phyloP scores from a whole-genome alignment of 2,329 filamentous ascomycete genomes.

The Erysiphe pulchra region DNA sequence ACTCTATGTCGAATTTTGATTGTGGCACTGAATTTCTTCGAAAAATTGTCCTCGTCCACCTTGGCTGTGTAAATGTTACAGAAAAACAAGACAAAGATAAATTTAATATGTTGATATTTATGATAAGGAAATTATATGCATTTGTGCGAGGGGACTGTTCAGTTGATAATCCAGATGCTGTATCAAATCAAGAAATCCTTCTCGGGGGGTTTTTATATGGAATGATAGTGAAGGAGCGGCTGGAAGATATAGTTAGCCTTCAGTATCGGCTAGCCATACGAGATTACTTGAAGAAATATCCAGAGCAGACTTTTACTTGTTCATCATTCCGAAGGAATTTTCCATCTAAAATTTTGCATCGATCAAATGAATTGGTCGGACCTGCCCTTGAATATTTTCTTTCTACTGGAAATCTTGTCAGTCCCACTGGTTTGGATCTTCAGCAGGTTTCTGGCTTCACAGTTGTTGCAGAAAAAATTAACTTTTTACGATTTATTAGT shows the following conservation, averaged over 20 bases:
- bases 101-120: constrained; percentile 80
- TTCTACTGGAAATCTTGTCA: constrained; percentile 81
- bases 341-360: constrained; percentile 47
- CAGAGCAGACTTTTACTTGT: constrained; percentile 49
- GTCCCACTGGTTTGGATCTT: constrained; percentile 73
- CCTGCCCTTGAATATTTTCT: constrained; percentile 81
- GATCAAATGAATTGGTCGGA: constrained; percentile 61
- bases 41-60: constrained; percentile 72
- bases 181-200: constrained; percentile 87
- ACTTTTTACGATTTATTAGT: constrained; percentile 94
- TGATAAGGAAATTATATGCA: constrained; percentile 86
- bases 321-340: constrained; percentile 61
- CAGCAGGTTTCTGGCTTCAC: constrained; percentile 91
- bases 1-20: constrained; percentile 67
- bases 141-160: constrained; percentile 80
- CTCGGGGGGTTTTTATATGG: constrained; percentile 84
- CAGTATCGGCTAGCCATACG: constrained; percentile 25
- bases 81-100: constrained; percentile 73
- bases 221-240: constrained; percentile 80
- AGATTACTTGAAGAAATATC: constrained; percentile 28
- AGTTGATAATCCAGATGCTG: constrained; percentile 85
- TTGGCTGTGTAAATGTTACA: constrained; percentile 66
- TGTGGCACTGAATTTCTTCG: constrained; percentile 78
- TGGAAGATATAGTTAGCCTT: constrained; percentile 61
- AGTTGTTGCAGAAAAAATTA: constrained; percentile 94